Base-by-base conservation (phyloP, 2,329 filamentous ascomycete species). In the Pseudogymnoascus sp. region DNA sequence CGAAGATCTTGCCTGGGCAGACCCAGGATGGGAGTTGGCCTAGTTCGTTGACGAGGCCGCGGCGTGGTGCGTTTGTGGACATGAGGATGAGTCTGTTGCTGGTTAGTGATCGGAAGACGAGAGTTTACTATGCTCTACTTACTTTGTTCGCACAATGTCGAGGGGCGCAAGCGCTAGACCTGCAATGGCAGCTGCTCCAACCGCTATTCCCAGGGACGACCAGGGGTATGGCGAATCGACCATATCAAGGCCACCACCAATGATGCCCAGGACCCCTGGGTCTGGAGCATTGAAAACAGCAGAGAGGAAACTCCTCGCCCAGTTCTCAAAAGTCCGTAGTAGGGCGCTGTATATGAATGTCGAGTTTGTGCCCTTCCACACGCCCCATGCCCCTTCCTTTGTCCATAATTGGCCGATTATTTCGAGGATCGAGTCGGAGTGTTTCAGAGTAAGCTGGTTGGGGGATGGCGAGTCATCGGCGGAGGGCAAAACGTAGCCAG, bases 321-420 rank as follows among this genome's bases (percentile, higher is more conserved):
- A 99, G 67, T 90, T 92, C 72, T 97, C 94, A 30, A 96, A 77
- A 6, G 95, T 87, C 9, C 91, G 91, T 64, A 92, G 84, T 16
- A 97, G 80, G 54, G 97, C 84, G 0, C 87, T 89, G 75, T 97
- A 96, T 58, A 97, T 79, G 70, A 97, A 99, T 1, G 91, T 95
- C 12, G 89, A 85, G 71, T 97, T 97, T 37, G 91, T 90, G 7
- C 88, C 86, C 73, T 97, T 97, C 92, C 93, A 99, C 4, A 97
- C 86, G 4, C 94, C 94, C 81, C 91, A 92, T 0, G 87, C 87
- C 35, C 91, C 90, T 71, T 96, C 93, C 67, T 89, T 93, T 57
- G 87, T 82, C 90, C 94, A 97, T 18, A 97, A 77, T 71, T 95
- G 89, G 6, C 87, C 86, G 63, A 99, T 83, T 2, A 94, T 90